Evolutionary conservation across 2,329 filamentous ascomycete genomes (phyloP), one percentile per base, ranked within the genome.

Genomic region (Penicillium sp.): DNA sequence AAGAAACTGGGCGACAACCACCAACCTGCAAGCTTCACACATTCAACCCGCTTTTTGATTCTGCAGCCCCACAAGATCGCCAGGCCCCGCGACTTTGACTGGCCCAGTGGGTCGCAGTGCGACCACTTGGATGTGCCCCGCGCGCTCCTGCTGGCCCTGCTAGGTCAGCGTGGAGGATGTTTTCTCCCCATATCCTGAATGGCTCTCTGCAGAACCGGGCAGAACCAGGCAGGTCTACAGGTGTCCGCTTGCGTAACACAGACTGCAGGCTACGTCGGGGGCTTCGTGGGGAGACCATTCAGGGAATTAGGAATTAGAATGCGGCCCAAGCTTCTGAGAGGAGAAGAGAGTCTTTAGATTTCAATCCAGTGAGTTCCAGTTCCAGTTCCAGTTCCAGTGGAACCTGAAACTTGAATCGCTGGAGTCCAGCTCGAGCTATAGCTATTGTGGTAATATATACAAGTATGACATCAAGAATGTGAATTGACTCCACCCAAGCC

Each of bases 391-490:
- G 18, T 8, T 32, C 20, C 26, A 30, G 4, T 23, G 34, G 42
- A 21, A 23, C 32, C n/a, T n/a, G n/a, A n/a, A n/a, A n/a, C n/a
- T n/a, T n/a, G n/a, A n/a, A n/a, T n/a, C n/a, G n/a, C n/a, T 8
- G n/a, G 26, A 39, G 39, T 26, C 48, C 21, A 23, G 23, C 45
- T 36, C 36, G 20, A 33, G 29, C 8, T 27, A 26, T 29, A 27
- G 24, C n/a, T 33, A 15, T 29, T 18, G 26, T 46, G 23, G 30
- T 18, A n/a, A 5, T 26, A n/a, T 40, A 33, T 21, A 12, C 18
- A 15, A 7, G 18, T 18, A 49, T 42, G 37, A 49, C 37, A 43
- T 49, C 46, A 49, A 43, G 15, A 33, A n/a, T 33, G 27, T 46
- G 8, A 36, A 27, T 32, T 24, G 26, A 43, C 21, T 46, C 17